Evolutionary conservation across 2,329 filamentous ascomycete species (phyloP).

Genomic region (Neofusicoccum sp.): DNA sequence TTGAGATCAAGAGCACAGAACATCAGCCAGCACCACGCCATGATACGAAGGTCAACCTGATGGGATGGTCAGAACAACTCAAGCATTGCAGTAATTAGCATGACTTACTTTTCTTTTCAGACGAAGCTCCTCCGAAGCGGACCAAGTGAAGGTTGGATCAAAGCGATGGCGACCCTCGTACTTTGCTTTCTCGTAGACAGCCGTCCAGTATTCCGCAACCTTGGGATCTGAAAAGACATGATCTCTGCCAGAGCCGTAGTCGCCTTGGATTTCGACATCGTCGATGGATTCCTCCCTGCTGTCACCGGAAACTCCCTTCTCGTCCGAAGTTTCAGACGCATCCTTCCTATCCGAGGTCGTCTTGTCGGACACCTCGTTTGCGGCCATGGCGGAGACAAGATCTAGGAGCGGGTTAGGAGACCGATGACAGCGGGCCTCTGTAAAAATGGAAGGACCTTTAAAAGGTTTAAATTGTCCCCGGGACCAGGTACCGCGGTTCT

Average conservation of each 20-base stretch:
- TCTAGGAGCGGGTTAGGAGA: background rate
- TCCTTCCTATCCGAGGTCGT: background rate
- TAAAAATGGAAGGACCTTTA: background rate
- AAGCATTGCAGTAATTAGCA: conserved; percentile 19
- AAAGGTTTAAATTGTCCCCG: background rate
- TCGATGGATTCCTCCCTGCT: background rate
- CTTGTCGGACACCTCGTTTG: background rate
- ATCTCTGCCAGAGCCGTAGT: background rate
- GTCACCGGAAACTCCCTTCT: background rate
- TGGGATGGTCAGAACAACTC: background rate
- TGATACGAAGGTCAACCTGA: conserved; percentile 26
- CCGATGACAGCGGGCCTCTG: background rate
- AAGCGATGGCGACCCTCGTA: conserved; percentile 52
- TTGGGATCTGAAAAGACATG: conserved; percentile 49
- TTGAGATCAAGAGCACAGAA: conserved; percentile 29
- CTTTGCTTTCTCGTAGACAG: conserved; percentile 54
- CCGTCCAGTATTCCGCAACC: conserved; percentile 54
- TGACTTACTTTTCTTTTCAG: conserved; percentile 41
- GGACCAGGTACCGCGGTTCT: background rate
- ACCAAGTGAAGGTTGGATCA: conserved; percentile 48
- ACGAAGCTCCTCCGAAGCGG: conserved; percentile 21
- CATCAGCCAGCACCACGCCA: conserved; percentile 28
- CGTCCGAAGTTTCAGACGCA: background rate
- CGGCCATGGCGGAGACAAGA: background rate
- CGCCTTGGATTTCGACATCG: background rate